These are phyloP conservation scores for Cyclanthera cordifolia DNA, from an alignment of 306 rosid species.

Conservation along the genomic window DNA sequence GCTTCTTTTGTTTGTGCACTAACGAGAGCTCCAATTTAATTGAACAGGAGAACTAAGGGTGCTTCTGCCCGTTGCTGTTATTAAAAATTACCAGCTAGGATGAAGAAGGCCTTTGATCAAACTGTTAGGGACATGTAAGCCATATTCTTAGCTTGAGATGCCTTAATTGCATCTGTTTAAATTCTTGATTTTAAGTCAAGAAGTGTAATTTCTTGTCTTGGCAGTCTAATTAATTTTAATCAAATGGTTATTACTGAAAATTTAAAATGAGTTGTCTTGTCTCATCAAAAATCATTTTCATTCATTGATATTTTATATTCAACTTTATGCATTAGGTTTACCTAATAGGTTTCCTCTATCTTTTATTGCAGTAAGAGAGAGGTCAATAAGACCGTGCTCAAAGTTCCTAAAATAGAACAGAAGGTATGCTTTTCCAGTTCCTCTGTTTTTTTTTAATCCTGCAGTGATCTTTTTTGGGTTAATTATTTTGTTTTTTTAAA, in stretches of 20 bases:
- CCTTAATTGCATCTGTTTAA: neutral
- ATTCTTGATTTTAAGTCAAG: neutral
- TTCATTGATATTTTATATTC: neutral
- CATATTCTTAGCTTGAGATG: constrained; percentile 6
- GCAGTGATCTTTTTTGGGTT: neutral
- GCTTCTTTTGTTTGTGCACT: neutral
- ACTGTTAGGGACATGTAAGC: constrained; percentile 97
- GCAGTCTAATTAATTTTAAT: neutral
- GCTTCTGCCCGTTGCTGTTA: constrained; percentile 19
- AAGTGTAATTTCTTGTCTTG: neutral
- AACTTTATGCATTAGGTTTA: neutral
- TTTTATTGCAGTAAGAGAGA: constrained; percentile 70
- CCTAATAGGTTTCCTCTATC: constrained; percentile 5
- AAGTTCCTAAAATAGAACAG: constrained; percentile 97
- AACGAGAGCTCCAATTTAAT: constrained; percentile 12
- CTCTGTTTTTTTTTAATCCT: neutral
- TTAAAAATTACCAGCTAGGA: constrained; percentile 23
- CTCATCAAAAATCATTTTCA: neutral
- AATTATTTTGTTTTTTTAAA: neutral
- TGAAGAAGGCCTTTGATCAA: constrained; percentile 95
- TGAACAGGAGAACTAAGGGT: constrained; percentile 24
- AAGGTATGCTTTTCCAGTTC: constrained; percentile 42
- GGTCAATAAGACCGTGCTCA: constrained; percentile 91
- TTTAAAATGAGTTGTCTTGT: neutral
- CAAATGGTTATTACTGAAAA: neutral